Evolutionary conservation across 2,329 filamentous ascomycete species (phyloP), one percentile per base, ranked within the genome.

Genomic region (Dothistroma septosporum): DNA sequence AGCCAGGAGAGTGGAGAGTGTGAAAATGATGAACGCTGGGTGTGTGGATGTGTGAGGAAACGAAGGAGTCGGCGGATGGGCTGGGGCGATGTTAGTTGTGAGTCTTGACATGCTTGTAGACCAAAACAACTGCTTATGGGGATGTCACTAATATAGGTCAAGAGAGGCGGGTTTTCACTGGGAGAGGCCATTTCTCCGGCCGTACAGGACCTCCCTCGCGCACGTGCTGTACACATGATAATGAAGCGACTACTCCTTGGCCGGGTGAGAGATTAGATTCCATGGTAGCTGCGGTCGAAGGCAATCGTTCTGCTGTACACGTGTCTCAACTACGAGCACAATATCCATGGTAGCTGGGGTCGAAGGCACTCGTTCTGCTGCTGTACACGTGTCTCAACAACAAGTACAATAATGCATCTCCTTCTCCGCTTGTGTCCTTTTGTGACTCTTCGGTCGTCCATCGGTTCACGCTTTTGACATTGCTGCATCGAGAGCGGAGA

Each of bases 401-500:
- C 19, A 44, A 44, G 41, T 44, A 44, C 41, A 44, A 12, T 2
- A n/a, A 44, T 44, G 41, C 10, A 44, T 44, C 41, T 44, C n/a
- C 7, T 37, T 37, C 41, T 44, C 14, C n/a, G 14, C 14, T 28
- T 28, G n/a, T 44, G 14, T 19, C 41, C n/a, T 19, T 44, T 44
- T 44, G 14, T 44, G 41, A 14, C 41, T 44, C 14, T 19, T 19
- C 41, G n/a, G 41, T 19, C 14, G 14, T n/a, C 14, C 41, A 11
- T n/a, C 41, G 3, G 14, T n/a, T 16, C n/a, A 19, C 41, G 8
- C 14, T 19, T 4, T 28, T 11, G 9, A 21, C 47, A 10, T 12
- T 35, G 22, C 19, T 55, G 50, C 58, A 60, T 55, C 55, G 58
- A 59, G 61, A 64, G 61, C 59, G 59, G 61, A 64, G 61, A 64